phyloP scores from a whole-genome alignment of 305 asterid species.

The Solanum hybrid region DNA sequence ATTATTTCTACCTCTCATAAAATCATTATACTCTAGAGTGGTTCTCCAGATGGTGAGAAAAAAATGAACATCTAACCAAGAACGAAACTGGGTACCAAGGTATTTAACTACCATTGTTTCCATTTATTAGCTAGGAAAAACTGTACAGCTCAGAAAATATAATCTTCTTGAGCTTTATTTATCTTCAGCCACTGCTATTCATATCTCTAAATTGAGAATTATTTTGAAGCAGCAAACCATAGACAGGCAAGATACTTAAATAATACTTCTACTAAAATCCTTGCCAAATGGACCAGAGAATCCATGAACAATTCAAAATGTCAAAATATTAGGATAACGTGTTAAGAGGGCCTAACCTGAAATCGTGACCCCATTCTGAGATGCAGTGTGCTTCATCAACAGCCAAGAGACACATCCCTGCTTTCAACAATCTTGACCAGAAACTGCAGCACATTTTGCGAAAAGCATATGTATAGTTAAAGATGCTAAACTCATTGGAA shows the following conservation, averaged over 20 bases:
- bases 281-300: neutral
- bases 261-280: neutral
- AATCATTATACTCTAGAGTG: neutral
- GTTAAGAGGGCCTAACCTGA: constrained; percentile 36
- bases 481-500: neutral
- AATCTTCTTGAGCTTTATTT: neutral
- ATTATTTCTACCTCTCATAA: neutral
- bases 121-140: neutral
- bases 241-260: neutral
- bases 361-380: constrained; percentile 95
- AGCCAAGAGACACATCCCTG: constrained; percentile 84
- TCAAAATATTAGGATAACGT: neutral
- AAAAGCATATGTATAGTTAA: neutral
- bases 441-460: constrained; percentile 45
- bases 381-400: constrained; percentile 98
- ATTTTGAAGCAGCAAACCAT: neutral
- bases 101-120: neutral
- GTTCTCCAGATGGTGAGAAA: neutral
- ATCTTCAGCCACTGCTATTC: neutral
- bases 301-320: neutral
- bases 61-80: neutral
- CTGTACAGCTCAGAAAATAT: neutral
- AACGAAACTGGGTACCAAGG: neutral
- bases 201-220: neutral
- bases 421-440: constrained; percentile 60